phyloP scores from a whole-genome alignment of 345 rosid species.

The Psidium friedrichsthalianum region DNA sequence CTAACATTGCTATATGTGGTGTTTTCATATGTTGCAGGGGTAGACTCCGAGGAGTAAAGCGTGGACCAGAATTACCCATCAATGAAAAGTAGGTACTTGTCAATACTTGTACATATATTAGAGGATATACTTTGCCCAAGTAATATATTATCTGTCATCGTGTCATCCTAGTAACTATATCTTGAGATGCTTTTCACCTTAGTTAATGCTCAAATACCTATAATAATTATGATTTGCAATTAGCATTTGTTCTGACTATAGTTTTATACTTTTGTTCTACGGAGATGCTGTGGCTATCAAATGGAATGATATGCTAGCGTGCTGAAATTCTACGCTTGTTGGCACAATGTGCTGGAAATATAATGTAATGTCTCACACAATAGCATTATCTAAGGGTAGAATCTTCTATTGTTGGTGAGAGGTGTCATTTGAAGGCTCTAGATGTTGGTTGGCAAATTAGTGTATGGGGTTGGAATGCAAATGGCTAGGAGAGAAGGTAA shows the following conservation, averaged over 20 bases:
- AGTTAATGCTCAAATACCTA: background rate
- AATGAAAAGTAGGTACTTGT: constrained; percentile 63
- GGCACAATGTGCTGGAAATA: background rate
- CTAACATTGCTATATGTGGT: background rate
- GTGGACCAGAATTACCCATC: constrained; percentile 45
- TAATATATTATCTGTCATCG: background rate
- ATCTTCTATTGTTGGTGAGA: background rate
- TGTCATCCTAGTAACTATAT: background rate
- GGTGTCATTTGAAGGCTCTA: background rate
- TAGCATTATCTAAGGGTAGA: background rate
- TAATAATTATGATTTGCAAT: background rate
- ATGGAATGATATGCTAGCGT: background rate
- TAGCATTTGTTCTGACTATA: background rate
- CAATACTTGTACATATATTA: background rate
- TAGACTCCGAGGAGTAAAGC: constrained; percentile 27
- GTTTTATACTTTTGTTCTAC: background rate
- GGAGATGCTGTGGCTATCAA: background rate
- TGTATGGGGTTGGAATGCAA: background rate
- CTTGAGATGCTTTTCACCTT: background rate
- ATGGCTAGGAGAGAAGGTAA: background rate
- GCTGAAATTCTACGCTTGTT: background rate
- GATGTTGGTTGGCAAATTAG: background rate
- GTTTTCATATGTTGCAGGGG: constrained; percentile 24
- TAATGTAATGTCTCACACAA: background rate
- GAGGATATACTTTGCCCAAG: background rate